Evolutionary conservation across 1,139 yeast genomes (phyloP).

Genomic region (Pneumocystis jirovecii): DNA sequence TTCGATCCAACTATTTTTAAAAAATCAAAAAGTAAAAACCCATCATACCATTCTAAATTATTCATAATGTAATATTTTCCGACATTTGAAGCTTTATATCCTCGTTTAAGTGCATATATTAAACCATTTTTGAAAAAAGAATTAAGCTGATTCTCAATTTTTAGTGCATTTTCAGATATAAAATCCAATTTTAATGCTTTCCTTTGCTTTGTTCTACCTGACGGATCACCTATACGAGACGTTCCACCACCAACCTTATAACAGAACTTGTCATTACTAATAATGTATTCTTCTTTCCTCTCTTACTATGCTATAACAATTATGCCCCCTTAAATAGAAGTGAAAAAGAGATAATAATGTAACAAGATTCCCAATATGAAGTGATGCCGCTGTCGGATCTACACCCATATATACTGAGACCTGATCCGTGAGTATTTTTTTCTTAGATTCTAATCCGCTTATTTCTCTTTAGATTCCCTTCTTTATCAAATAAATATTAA

Average conservation of each 20-base stretch:
- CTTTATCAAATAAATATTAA: background rate
- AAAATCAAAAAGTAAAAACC: conserved; percentile 59
- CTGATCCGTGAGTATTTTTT: background rate
- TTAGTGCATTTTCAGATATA: conserved; percentile 42
- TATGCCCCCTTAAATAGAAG: conserved; percentile 71
- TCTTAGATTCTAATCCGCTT: background rate
- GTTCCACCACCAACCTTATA: conserved; percentile 88
- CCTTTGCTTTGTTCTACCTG: conserved; percentile 75
- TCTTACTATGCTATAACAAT: conserved; percentile 48
- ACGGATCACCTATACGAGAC: conserved; percentile 92
- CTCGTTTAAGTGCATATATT: conserved; percentile 44
- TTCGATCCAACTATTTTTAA: conserved; percentile 62
- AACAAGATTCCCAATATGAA: conserved; percentile 79
- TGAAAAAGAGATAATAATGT: conserved; percentile 79
- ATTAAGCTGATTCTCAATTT: conserved; percentile 48
- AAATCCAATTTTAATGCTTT: conserved; percentile 36
- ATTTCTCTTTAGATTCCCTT: background rate
- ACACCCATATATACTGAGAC: conserved; percentile 62
- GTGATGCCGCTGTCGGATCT: conserved; percentile 82
- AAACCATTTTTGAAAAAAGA: conserved; percentile 48
- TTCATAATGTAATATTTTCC: conserved; percentile 39
- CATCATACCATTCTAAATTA: conserved; percentile 78
- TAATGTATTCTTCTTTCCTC: no score
- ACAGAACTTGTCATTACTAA: background rate
- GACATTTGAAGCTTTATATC: conserved; percentile 19